These are phyloP conservation scores for Catharanthus roseus DNA, from an alignment of 257 asterid species.

Conservation along the genomic window DNA sequence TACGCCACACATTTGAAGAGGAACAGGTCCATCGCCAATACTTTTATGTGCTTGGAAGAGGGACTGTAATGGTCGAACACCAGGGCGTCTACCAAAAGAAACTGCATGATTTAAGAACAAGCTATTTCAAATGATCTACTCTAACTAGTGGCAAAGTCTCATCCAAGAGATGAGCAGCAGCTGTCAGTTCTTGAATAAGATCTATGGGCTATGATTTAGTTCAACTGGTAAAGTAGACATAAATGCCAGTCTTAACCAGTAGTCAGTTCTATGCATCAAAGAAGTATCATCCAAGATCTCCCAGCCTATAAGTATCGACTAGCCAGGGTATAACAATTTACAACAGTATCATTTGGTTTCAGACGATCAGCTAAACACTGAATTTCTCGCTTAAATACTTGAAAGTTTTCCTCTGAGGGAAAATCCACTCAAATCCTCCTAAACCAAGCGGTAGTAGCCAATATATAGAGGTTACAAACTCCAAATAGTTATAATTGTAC, in stretches of 20 bases:
- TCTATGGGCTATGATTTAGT: not conserved
- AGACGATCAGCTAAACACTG: not conserved
- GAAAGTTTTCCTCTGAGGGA: not conserved
- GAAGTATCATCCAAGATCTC: not conserved
- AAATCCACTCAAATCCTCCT: not conserved
- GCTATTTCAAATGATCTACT: not conserved
- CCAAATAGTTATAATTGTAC: not conserved
- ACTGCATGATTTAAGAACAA: conserved; percentile 1
- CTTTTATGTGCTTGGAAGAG: not conserved
- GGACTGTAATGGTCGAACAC: not conserved
- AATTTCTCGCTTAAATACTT: not conserved
- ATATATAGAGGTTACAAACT: not conserved
- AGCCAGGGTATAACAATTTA: not conserved
- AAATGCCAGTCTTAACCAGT: not conserved
- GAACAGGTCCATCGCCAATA: not conserved
- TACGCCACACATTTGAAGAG: not conserved
- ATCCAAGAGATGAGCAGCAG: not conserved
- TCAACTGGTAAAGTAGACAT: not conserved
- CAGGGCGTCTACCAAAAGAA: not conserved
- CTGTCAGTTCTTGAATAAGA: not conserved
- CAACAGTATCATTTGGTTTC: not conserved
- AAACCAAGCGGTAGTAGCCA: not conserved
- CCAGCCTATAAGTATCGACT: not conserved
- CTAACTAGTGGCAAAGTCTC: not conserved
- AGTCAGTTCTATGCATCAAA: not conserved